Evolutionary conservation across 1,284 basidiomycete species (phyloP).

Genomic region (Thecaphora thlaspeos): DNA sequence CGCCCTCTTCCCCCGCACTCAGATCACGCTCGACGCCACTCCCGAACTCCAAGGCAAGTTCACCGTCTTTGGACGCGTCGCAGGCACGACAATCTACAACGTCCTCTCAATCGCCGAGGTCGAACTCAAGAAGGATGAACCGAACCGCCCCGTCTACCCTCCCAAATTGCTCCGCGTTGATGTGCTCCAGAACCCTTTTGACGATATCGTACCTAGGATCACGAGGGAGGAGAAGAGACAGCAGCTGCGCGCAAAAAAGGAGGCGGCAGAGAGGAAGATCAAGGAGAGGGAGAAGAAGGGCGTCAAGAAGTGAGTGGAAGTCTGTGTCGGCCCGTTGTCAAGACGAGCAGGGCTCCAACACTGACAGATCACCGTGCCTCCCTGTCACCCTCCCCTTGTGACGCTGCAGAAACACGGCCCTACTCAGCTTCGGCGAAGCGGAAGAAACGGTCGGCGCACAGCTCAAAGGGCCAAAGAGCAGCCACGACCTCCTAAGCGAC

Average conservation of each 20-base stretch:
- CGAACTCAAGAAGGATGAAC: slow-evolving; percentile 67
- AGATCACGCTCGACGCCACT: slow-evolving; percentile 47
- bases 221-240: slow-evolving; percentile 83
- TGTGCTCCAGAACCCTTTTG: slow-evolving; percentile 88
- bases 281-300: slow-evolving; percentile 17
- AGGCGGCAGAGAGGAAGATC: slow-evolving; percentile 62
- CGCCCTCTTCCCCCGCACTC: no score
- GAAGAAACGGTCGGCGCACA: slow-evolving; percentile 23
- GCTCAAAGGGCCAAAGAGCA: slow-evolving; percentile 42
- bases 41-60: slow-evolving; percentile 55
- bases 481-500: slow-evolving; percentile 50
- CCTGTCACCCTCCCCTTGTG: no score
- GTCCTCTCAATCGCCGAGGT: slow-evolving; percentile 70
- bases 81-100: slow-evolving; percentile 58
- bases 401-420: slow-evolving; percentile 20
- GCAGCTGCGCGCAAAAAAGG: slow-evolving; percentile 74
- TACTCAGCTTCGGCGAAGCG: slow-evolving; percentile 48
- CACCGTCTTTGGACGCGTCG: slow-evolving; percentile 50
- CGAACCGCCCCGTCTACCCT: slow-evolving; percentile 82
- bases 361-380: no score
- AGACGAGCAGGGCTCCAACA: no score
- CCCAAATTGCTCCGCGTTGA: slow-evolving; percentile 81
- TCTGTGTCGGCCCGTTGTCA: no score
- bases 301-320: slow-evolving; percentile 33
- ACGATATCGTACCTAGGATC: slow-evolving; percentile 92